phyloP scores from a whole-genome alignment of 169 alveolate species.

The Sarcocystis neurona region DNA sequence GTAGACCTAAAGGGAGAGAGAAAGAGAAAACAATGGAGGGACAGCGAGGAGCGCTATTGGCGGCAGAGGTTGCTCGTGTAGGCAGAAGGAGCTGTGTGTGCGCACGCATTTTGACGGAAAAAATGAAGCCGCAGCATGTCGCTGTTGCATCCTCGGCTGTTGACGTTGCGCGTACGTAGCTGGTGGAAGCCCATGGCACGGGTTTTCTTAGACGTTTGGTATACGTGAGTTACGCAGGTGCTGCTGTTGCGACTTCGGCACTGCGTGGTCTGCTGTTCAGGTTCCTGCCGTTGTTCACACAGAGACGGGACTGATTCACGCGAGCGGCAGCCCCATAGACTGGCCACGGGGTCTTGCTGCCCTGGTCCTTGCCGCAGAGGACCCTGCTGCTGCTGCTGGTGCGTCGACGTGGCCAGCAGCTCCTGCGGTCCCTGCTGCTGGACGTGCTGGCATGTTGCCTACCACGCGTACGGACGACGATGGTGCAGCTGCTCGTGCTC shows the following conservation, averaged over 20 bases:
- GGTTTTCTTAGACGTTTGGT: too few relatives aligned
- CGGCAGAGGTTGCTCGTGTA: too few relatives aligned
- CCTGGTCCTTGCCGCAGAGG: conserved; percentile 20
- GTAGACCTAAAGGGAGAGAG: not conserved
- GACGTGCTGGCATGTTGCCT: not conserved
- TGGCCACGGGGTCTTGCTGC: conserved; percentile 37
- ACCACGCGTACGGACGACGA: not conserved
- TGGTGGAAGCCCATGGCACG: too few relatives aligned
- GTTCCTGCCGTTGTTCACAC: not conserved
- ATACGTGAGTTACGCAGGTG: too few relatives aligned
- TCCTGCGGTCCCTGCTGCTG: not conserved
- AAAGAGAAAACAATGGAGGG: not conserved
- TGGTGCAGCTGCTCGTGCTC: not conserved
- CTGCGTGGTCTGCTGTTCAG: not conserved
- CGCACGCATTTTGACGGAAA: too few relatives aligned
- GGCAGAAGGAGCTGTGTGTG: too few relatives aligned
- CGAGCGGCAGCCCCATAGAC: not conserved
- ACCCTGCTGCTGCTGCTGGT: not conserved
- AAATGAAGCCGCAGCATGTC: too few relatives aligned
- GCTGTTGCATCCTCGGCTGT: too few relatives aligned
- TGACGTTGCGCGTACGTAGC: too few relatives aligned
- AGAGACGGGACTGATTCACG: conserved; percentile 2
- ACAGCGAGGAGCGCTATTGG: not conserved
- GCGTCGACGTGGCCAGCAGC: too few relatives aligned
- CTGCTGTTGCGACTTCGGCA: too few relatives aligned